A percentile compares a stretch with the other conserved stretches of the same genome.
Evolutionary conservation across 257 asterid genomes (phyloP).

Genomic region (Capsicum chinense): DNA sequence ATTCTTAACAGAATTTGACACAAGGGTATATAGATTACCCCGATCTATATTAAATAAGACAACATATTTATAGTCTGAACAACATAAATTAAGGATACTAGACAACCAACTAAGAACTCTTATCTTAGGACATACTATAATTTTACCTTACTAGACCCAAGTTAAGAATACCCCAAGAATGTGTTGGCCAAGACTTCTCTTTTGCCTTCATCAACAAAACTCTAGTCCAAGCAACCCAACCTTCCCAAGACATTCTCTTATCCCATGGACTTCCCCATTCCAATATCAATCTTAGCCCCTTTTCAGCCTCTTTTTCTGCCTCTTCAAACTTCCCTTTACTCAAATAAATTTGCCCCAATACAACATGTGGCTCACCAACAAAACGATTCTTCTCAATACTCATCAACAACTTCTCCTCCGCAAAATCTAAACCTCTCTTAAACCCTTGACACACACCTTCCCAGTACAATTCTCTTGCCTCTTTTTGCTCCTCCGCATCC

Average conservation of each 20-base stretch:
- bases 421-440: conserved; percentile 55
- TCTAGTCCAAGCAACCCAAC: conserved; percentile 89
- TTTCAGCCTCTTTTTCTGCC: conserved; percentile 64
- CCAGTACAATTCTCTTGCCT: conserved; percentile 80
- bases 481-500: conserved; percentile 54
- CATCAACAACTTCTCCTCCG: conserved; percentile 57
- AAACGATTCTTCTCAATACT: conserved; percentile 73
- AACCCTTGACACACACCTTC: conserved; percentile 65
- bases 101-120: not conserved
- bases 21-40: too few relatives aligned
- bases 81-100: too few relatives aligned
- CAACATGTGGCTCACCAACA: conserved; percentile 72
- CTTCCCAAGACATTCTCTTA: conserved; percentile 91
- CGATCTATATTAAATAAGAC: too few relatives aligned
- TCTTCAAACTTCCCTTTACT: conserved; percentile 60
- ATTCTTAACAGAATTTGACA: too few relatives aligned
- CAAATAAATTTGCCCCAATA: conserved; percentile 71
- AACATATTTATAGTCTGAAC: too few relatives aligned
- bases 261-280: conserved; percentile 98
- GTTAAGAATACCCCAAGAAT: conserved; percentile 66
- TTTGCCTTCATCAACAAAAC: conserved; percentile 67
- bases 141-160: conserved; percentile 65
- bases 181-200: conserved; percentile 69
- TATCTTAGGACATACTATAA: not conserved
- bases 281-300: conserved; percentile 67